Percentiles rank a stretch among this genome's conserved stretches.
Conservation (phyloP, 352 stramenopile species). For the Globisporangium rhizosaccharum region DNA sequence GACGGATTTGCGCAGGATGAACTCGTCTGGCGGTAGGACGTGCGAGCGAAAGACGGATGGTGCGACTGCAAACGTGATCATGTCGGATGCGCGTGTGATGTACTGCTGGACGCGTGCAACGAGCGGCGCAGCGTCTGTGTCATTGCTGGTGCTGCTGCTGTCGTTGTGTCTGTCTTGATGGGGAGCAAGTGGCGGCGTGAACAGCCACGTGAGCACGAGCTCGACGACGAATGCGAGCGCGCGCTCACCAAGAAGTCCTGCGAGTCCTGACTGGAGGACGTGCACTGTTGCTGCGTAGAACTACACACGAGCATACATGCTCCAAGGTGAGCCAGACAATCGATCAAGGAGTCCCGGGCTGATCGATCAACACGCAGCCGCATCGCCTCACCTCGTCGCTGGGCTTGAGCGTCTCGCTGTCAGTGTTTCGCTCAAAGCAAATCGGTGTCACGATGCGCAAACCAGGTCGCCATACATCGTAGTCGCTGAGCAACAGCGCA, state of each 20-base stretch:
- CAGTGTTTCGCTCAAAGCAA: not conserved
- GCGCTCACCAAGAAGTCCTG: constrained; percentile 27
- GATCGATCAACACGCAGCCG: not conserved
- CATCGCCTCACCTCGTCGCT: constrained; percentile 4
- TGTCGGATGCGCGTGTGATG: constrained; percentile 24
- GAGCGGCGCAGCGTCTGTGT: constrained; percentile 6
- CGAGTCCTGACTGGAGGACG: constrained; percentile 35
- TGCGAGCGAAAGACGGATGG: constrained; percentile 26
- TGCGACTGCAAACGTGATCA: constrained; percentile 33
- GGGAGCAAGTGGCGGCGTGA: constrained; percentile 9
- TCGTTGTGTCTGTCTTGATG: not conserved
- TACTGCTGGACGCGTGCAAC: constrained; percentile 27
- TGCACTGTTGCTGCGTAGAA: constrained; percentile 17
- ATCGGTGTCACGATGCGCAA: not conserved
- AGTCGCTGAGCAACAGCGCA: constrained; percentile 3
- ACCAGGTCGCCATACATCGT: not conserved
- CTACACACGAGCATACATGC: constrained; percentile 10
- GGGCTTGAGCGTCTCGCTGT: constrained; percentile 16
- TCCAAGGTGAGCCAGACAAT: not conserved
- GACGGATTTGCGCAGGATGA: constrained; percentile 52
- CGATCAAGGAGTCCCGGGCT: no score
- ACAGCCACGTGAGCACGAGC: constrained; percentile 55
- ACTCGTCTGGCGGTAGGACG: constrained; percentile 32
- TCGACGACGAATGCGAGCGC: constrained; percentile 22
- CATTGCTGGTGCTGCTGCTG: not conserved